These are phyloP conservation scores for Murraya koenigii DNA, from an alignment of 345 rosid species.

Conservation along the genomic window DNA sequence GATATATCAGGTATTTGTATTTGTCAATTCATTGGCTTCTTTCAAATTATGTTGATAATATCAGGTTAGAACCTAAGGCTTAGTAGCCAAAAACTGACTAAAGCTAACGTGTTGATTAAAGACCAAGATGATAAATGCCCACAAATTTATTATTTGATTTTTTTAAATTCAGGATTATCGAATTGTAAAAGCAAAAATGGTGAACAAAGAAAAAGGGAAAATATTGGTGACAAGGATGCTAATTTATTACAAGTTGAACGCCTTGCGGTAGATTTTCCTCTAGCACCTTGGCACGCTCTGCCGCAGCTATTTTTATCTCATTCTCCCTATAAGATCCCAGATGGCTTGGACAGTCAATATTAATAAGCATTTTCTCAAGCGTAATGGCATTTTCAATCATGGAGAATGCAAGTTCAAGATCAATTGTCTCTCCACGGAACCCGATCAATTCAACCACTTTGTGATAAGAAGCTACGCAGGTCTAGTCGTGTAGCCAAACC, in stretches of 20 bases:
- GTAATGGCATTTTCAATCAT: not conserved
- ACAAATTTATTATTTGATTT: no score
- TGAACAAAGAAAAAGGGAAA: not conserved
- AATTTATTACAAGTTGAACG: not conserved
- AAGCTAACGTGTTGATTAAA: no score
- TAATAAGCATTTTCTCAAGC: constrained; percentile 5
- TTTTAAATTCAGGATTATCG: no score
- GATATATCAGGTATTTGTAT: no score
- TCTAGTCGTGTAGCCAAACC: no score
- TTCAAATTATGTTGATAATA: no score
- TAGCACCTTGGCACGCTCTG: not conserved
- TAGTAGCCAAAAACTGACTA: no score
- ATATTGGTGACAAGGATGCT: not conserved
- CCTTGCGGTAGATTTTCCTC: not conserved
- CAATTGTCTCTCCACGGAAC: not conserved
- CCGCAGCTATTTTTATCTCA: not conserved
- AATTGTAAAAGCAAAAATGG: no score
- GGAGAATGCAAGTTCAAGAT: constrained; percentile 1
- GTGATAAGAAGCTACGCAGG: no score
- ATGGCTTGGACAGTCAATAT: not conserved
- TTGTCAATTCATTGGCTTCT: no score
- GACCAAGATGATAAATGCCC: no score
- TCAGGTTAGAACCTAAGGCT: no score
- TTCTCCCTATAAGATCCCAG: not conserved
- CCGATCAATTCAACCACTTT: not conserved